These are phyloP conservation scores for Talaromyces proteolyticus DNA, from an alignment of 495 filamentous ascomycete species.

Conservation along the genomic window DNA sequence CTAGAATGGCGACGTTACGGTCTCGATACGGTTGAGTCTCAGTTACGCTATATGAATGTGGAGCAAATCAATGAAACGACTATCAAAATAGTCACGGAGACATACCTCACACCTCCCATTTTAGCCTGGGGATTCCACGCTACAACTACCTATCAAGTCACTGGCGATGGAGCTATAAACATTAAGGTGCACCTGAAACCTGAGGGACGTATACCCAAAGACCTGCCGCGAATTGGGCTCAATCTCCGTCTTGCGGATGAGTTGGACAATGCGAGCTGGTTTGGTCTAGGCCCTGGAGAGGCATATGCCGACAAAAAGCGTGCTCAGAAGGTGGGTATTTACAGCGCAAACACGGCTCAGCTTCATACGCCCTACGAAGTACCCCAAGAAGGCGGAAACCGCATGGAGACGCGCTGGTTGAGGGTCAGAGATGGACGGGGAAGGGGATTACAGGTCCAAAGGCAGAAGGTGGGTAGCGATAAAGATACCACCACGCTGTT, in stretches of 20 bases:
- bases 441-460: conserved; percentile 29
- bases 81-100: conserved; percentile 31
- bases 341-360: conserved; percentile 30
- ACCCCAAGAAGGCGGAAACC: conserved; percentile 58
- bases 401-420: conserved; percentile 55
- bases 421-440: conserved; percentile 30
- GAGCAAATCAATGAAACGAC: no score
- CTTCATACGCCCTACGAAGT: conserved; percentile 55
- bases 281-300: conserved; percentile 59
- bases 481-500: conserved; percentile 6
- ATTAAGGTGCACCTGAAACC: conserved; percentile 32
- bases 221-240: conserved; percentile 52
- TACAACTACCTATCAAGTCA: conserved; percentile 42
- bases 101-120: conserved; percentile 49
- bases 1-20: conserved; percentile 27
- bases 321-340: conserved; percentile 47
- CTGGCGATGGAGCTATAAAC: conserved; percentile 29
- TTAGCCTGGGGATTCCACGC: conserved; percentile 51
- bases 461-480: conserved; percentile 11
- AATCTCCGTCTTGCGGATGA: conserved; percentile 34
- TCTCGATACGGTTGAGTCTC: conserved; percentile 28
- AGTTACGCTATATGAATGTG: no score
- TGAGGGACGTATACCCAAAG: conserved; percentile 38
- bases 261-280: conserved; percentile 43
- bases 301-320: conserved; percentile 56